Evolutionary conservation across 352 stramenopile genomes (phyloP).

Genomic region (Phytophthora megakarya): DNA sequence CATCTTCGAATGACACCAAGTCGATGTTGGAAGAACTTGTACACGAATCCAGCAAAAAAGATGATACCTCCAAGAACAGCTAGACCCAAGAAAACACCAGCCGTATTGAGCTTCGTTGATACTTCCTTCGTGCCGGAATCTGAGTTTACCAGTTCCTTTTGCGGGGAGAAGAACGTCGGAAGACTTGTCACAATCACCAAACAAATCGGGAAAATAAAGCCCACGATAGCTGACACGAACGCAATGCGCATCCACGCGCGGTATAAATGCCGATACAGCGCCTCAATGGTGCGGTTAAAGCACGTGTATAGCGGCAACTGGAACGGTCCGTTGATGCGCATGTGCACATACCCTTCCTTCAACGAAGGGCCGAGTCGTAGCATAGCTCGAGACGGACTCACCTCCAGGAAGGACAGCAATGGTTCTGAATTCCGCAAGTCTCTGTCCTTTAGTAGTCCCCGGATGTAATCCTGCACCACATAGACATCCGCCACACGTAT

Average conservation of each 20-base stretch:
- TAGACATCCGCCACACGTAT: slow-evolving; percentile 70
- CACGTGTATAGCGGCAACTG: slow-evolving; percentile 86
- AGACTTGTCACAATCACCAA: slow-evolving; percentile 77
- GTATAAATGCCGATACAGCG: slow-evolving; percentile 84
- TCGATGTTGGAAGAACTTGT: slow-evolving; percentile 89
- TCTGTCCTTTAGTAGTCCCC: slow-evolving; percentile 57
- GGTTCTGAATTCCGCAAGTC: slow-evolving; percentile 79
- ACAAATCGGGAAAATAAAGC: slow-evolving; percentile 79
- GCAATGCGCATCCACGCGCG: slow-evolving; percentile 87
- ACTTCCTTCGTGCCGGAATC: slow-evolving; percentile 45
- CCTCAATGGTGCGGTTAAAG: slow-evolving; percentile 84
- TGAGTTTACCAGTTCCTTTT: slow-evolving; percentile 60
- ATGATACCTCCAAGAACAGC: slow-evolving; percentile 55
- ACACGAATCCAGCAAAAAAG: slow-evolving; percentile 79
- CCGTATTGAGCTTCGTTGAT: slow-evolving; percentile 52
- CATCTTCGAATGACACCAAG: slow-evolving; percentile 85
- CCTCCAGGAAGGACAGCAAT: slow-evolving; percentile 79
- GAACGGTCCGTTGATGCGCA: slow-evolving; percentile 88
- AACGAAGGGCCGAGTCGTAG: slow-evolving; percentile 74
- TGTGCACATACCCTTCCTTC: slow-evolving; percentile 90
- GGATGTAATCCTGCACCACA: slow-evolving; percentile 79
- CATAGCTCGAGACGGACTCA: slow-evolving; percentile 79
- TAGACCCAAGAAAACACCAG: slow-evolving; percentile 62
- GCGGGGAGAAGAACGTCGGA: slow-evolving; percentile 64
- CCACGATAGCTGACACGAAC: slow-evolving; percentile 81